Evolutionary conservation across 2,329 filamentous ascomycete species (phyloP).

Genomic region (Decorospora gaudefroyi): DNA sequence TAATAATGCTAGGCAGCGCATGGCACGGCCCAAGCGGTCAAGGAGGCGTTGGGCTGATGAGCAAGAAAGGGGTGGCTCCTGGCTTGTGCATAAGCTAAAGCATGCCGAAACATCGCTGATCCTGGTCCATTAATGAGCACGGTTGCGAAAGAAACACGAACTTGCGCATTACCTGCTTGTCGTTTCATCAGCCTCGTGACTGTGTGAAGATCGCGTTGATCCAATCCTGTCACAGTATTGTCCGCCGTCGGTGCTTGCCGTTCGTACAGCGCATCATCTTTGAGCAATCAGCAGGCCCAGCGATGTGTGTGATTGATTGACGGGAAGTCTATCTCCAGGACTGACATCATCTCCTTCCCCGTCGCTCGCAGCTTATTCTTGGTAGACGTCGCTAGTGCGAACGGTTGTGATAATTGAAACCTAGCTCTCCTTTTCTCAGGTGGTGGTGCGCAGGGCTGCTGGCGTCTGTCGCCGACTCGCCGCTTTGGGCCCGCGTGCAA

Average conservation of each 20-base stretch:
- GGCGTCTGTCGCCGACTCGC: slow-evolving; percentile 29
- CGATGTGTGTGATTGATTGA: slow-evolving; percentile 21
- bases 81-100: slow-evolving; percentile 46
- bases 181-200: slow-evolving; percentile 51
- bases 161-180: slow-evolving; percentile 35
- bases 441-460: slow-evolving; percentile 29
- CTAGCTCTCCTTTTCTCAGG: slow-evolving; percentile 36
- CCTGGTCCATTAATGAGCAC: slow-evolving; percentile 41
- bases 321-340: slow-evolving; percentile 24
- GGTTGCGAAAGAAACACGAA: slow-evolving; percentile 46
- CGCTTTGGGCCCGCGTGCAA: slow-evolving; percentile 22
- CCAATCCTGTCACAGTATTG: slow-evolving; percentile 40
- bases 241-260: slow-evolving; percentile 26
- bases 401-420: slow-evolving; percentile 39
- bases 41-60: slow-evolving; percentile 48
- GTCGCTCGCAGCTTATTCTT: slow-evolving; percentile 30
- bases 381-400: slow-evolving; percentile 37
- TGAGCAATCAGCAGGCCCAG: slow-evolving; percentile 22
- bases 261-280: slow-evolving; percentile 29
- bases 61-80: slow-evolving; percentile 48
- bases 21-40: slow-evolving; percentile 48
- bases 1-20: slow-evolving; percentile 46
- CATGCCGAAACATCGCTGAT: slow-evolving; percentile 47
- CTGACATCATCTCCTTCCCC: slow-evolving; percentile 41
- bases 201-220: slow-evolving; percentile 44